Conservation (phyloP, 495 filamentous ascomycete species). For the Aspergillus cristatus region DNA sequence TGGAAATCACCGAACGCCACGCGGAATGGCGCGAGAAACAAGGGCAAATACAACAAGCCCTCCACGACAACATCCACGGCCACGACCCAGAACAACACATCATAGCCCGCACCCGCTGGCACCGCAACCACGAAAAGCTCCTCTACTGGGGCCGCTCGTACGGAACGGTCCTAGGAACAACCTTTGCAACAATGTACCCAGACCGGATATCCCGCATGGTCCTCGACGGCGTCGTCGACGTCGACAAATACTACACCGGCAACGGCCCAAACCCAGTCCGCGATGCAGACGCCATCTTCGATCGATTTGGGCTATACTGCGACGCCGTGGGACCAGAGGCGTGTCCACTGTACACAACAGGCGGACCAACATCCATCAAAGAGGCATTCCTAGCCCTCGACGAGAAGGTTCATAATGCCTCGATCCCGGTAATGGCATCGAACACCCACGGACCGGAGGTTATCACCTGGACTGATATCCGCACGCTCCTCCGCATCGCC, state of each 20-base stretch:
- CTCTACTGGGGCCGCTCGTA: constrained; percentile 63
- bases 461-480: constrained; percentile 35
- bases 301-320: constrained; percentile 40
- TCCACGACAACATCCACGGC: constrained; percentile 21
- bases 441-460: constrained; percentile 29
- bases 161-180: constrained; percentile 54
- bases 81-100: constrained; percentile 18
- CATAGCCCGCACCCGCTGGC: constrained; percentile 21
- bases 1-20: constrained; percentile 44
- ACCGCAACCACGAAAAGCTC: constrained; percentile 35
- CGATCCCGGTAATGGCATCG: constrained; percentile 34
- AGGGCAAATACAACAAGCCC: constrained; percentile 17
- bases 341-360: constrained; percentile 35
- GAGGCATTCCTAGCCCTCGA: constrained; percentile 32
- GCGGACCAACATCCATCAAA: constrained; percentile 30
- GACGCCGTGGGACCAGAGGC: constrained; percentile 24
- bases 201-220: constrained; percentile 39
- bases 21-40: constrained; percentile 34
- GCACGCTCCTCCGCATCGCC: constrained; percentile 19
- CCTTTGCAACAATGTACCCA: constrained; percentile 45
- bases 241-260: constrained; percentile 32
- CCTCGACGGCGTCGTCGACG: constrained; percentile 48
- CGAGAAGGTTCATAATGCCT: constrained; percentile 28
- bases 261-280: constrained; percentile 32
- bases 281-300: constrained; percentile 42